phyloP scores from a whole-genome alignment of 2,329 filamentous ascomycete species.

The Hymenoscyphus fraxineus region DNA sequence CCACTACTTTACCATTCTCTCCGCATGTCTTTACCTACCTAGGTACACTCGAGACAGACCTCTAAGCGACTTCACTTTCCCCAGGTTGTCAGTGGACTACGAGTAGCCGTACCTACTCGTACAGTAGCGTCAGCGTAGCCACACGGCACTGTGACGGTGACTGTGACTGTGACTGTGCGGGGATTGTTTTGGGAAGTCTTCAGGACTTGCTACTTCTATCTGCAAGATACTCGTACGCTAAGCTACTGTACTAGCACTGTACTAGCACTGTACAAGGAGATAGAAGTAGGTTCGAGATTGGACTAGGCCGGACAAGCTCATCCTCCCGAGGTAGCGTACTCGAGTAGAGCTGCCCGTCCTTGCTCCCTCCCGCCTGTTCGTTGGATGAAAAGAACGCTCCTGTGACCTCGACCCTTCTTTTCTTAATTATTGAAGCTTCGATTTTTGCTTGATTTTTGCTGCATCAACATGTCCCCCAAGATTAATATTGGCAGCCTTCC shows the following conservation, averaged over 20 bases:
- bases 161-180: not conserved
- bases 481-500: not conserved
- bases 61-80: conserved; percentile 7
- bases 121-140: not conserved
- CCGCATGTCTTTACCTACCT: too few relatives aligned
- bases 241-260: too few relatives aligned
- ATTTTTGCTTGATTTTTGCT: not conserved
- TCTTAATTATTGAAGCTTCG: not conserved
- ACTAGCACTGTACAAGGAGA: too few relatives aligned
- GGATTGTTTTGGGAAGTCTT: not conserved
- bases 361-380: not conserved
- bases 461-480: not conserved
- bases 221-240: too few relatives aligned
- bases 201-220: not conserved
- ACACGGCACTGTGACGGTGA: not conserved
- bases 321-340: not conserved
- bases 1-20: not conserved
- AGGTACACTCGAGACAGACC: not conserved
- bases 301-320: not conserved
- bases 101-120: not conserved
- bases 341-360: not conserved
- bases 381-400: not conserved
- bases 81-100: conserved; percentile 5
- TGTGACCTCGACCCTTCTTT: not conserved
- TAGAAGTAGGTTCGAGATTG: too few relatives aligned